Evolutionary conservation across 768 basidiomycete species (phyloP), one percentile per base, ranked within the genome.

Genomic region (Rubroboletus satanas): DNA sequence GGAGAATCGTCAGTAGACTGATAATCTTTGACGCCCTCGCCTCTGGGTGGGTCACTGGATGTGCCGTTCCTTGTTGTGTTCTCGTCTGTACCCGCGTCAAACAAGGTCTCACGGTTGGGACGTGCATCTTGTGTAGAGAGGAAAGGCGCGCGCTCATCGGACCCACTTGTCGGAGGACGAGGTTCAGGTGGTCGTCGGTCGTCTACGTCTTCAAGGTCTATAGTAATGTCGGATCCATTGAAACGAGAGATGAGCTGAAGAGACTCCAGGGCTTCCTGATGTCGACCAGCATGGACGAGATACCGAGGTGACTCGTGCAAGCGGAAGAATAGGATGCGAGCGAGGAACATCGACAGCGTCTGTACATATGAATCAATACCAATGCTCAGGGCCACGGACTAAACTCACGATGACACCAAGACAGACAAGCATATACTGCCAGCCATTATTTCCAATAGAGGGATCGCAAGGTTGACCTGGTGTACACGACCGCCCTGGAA

Each of bases 221-320:
- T 78, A 4, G 76, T 71, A 0, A 94, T 71, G 49, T 84, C 75
- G 15, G 84, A 82, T 3, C 90, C 92, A 69, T 98, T 98, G 73
- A 89, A 93, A 32, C 78, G 79, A 3, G 90, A 90, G 42, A 99
- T 98, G 59, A 90, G 73, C 60, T 87, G 85, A 0, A 99, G 79
- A 0, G 86, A 85, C 60, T 89, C 82, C 35, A 96, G 72, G 0
- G 95, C 96, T 61, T 97, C 94, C 35, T 84, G 80, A 33, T 83
- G 85, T 42, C 93, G 81, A 15, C 93, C 93, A 0, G 90, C 86
- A 44, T 93, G 87, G 5, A 96, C 93, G 55, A 99, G 86, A 67
- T 87, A 98, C 23, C 93, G 84, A 2, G 97, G 94, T 0, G 93
- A 95, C 72, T 99, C 96, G 69, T 98, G 88, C 6, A 99, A 75